Percentiles rank a stretch among this genome's conserved stretches.
phyloP scores from a whole-genome alignment of 2,329 filamentous ascomycete genomes.

The Sclerotinia borealis region DNA sequence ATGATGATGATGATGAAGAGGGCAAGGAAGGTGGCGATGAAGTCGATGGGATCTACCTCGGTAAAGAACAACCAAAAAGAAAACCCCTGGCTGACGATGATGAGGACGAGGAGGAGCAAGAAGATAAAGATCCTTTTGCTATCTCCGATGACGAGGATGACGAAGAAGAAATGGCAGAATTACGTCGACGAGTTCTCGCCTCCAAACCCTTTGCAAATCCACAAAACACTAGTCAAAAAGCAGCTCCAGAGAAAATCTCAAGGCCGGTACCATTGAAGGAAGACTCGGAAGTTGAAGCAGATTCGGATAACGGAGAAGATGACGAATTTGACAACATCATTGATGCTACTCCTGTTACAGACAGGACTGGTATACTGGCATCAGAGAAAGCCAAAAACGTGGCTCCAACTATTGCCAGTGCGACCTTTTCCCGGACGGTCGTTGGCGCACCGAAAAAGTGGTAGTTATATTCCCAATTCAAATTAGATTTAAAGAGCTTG shows the following conservation, averaged over 20 bases:
- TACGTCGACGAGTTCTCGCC: conserved; percentile 80
- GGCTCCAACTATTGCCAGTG: conserved; percentile 29
- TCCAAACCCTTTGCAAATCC: conserved; percentile 80
- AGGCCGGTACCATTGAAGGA: conserved; percentile 49
- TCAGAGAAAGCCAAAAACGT: conserved; percentile 33
- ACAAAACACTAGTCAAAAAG: conserved; percentile 43
- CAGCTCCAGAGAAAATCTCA: conserved; percentile 54
- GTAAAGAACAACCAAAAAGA: conserved; percentile 44
- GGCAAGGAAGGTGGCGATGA: conserved; percentile 42
- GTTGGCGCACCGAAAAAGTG: conserved; percentile 34
- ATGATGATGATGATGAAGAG: conserved; percentile 37
- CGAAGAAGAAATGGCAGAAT: conserved; percentile 83
- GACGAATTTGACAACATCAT: conserved; percentile 91
- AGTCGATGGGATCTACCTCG: conserved; percentile 55
- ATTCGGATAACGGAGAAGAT: conserved; percentile 62
- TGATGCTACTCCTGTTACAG: conserved; percentile 81
- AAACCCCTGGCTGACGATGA: conserved; percentile 36
- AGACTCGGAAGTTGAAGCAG: conserved; percentile 64
- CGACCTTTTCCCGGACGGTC: conserved; percentile 32
- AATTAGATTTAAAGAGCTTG: not conserved
- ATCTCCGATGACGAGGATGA: conserved; percentile 63
- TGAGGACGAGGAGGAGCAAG: conserved; percentile 44
- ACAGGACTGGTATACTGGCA: conserved; percentile 67
- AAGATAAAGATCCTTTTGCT: conserved; percentile 66
- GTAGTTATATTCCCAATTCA: conserved; percentile 18